Evolutionary conservation across 805 yeast genomes (phyloP), one percentile per base, ranked within the genome.

Genomic region (Citeromyces nyonsensis): DNA sequence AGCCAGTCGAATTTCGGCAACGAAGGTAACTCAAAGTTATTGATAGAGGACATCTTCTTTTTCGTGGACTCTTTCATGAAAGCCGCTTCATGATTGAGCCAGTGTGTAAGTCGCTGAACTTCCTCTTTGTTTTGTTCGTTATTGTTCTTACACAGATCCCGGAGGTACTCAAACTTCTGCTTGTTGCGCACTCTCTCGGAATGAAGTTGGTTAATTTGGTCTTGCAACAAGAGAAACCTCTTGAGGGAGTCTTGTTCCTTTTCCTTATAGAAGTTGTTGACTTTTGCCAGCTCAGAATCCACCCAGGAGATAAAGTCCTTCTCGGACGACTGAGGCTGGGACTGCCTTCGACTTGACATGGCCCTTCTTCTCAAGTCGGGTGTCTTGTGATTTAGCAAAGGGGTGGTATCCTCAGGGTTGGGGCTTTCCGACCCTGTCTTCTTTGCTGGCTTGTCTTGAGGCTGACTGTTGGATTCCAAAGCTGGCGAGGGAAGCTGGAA

Each of bases 231-330:
- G 9, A 72, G 49, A 40, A 66, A 76, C 36, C 88, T 57, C 35
- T 68, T 69, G 29, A 70, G 59, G 1, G 69, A 71, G 15, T 69
- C 77, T 20, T 60, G 57, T 43, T 81, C 93, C 40, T 64, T 70
- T 22, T 63, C 69, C 29, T 48, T 57, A 48, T 66, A 83, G 44
- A 83, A 83, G 0, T 24, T 31, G 26, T 79, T 73, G 6, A 82
- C 75, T 48, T 73, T 78, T 4, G 33, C 39, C 15, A 76, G 55
- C 47, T 83, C 78, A 1, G 42, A 33, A 34, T 79, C 77, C 4
- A 83, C 61, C 93, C 94, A 83, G 2, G 43, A 47, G n/a, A 63
- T 39, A 40, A 83, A 84, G 33, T 65, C 66, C 4, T 48, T 39
- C 29, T 58, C 61, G 12, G 18, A 9, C 10, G 15, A 12, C 20